Conservation (phyloP, 148 eudicot species). For the Fagopyrum homotropicum region DNA sequence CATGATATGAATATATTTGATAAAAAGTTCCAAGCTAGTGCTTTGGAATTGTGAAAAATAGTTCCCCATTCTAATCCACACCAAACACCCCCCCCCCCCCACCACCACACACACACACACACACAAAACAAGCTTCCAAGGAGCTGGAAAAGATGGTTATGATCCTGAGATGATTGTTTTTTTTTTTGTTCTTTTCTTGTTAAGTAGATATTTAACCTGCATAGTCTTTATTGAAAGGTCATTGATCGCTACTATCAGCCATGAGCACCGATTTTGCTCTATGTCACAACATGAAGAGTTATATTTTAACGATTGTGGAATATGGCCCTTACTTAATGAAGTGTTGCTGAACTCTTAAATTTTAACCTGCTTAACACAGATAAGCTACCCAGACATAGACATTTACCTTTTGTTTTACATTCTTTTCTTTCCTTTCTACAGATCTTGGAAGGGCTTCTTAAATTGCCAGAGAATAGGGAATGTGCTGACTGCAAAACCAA, state of each 20-base stretch:
- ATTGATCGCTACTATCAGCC: neutral
- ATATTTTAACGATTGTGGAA: neutral
- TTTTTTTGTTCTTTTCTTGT: neutral
- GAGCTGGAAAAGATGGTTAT: neutral
- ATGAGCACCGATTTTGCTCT: neutral
- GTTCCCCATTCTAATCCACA: neutral
- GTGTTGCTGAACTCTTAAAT: neutral
- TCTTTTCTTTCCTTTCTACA: conserved; percentile 22
- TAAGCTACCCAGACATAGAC: neutral
- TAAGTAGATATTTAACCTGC: neutral
- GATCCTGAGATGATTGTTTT: neutral
- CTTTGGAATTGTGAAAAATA: neutral
- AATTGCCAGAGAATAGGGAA: conserved; percentile 62
- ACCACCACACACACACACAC: neutral
- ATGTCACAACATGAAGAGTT: neutral
- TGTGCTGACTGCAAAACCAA: conserved; percentile 81
- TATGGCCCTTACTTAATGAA: neutral
- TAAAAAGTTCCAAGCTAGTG: neutral
- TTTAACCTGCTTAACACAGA: neutral
- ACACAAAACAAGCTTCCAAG: neutral
- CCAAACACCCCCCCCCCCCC: neutral
- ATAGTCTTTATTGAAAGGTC: neutral
- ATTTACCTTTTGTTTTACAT: neutral
- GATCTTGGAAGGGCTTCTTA: conserved; percentile 70
- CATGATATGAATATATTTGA: neutral